phyloP scores from a whole-genome alignment of 352 stramenopile species.

The Phytophthora boehmeriae region DNA sequence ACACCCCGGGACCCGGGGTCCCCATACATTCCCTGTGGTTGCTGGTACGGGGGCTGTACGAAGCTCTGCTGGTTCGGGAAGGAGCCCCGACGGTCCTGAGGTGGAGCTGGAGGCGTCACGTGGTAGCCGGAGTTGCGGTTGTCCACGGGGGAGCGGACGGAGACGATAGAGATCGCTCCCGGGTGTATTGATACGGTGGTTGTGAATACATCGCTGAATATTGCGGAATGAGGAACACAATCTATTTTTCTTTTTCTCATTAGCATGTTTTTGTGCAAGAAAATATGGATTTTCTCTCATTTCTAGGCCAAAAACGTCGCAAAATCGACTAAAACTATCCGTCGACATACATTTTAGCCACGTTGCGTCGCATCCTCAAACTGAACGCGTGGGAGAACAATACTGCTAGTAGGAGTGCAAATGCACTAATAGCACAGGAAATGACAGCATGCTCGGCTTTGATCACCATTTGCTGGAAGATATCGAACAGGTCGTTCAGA shows the following conservation, averaged over 20 bases:
- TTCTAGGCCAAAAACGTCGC: background rate
- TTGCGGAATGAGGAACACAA: constrained; percentile 17
- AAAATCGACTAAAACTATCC: constrained; percentile 8
- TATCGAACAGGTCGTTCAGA: constrained; percentile 49
- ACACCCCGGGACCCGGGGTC: constrained; percentile 14
- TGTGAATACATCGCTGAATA: constrained; percentile 27
- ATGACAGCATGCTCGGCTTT: constrained; percentile 46
- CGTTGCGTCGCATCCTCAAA: constrained; percentile 48
- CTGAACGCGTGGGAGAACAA: constrained; percentile 51
- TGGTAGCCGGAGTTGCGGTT: constrained; percentile 25
- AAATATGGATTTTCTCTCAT: background rate
- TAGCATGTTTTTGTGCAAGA: background rate
- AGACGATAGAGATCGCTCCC: constrained; percentile 35
- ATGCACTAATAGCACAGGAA: constrained; percentile 29
- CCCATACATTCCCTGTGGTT: constrained; percentile 16
- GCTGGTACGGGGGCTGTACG: constrained; percentile 19
- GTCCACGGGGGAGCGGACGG: constrained; percentile 47
- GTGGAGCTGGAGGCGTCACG: constrained; percentile 20
- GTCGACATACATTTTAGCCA: constrained; percentile 61
- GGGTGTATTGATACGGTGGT: constrained; percentile 13
- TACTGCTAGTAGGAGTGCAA: constrained; percentile 35
- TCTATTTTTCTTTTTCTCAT: constrained; percentile 4
- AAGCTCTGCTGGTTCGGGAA: constrained; percentile 21
- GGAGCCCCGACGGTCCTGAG: constrained; percentile 29
- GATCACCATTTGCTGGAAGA: constrained; percentile 53